phyloP scores from a whole-genome alignment of 2,329 filamentous ascomycete species.

The Penicillium sp. region DNA sequence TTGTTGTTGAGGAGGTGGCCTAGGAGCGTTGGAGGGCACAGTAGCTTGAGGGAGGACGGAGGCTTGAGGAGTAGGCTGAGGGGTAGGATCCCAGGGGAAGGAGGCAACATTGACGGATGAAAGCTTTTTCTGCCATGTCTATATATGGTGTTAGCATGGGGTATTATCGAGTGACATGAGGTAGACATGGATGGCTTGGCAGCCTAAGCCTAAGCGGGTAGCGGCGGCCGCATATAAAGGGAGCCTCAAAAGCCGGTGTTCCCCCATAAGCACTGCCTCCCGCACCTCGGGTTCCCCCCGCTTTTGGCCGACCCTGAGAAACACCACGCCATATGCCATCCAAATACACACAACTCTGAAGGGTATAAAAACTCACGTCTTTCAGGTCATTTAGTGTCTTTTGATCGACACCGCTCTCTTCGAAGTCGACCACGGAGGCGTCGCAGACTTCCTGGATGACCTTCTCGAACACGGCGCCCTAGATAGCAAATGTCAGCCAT shows the following conservation, averaged over 20 bases:
- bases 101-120: slow-evolving; percentile 78
- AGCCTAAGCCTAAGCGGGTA: slow-evolving; percentile 30
- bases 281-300: slow-evolving; percentile 30
- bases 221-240: slow-evolving; percentile 40
- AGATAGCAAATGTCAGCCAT: slow-evolving; percentile 30
- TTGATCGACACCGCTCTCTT: slow-evolving; percentile 91
- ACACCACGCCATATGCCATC: slow-evolving; percentile 14
- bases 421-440: slow-evolving; percentile 88
- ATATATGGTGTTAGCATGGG: slow-evolving; percentile 16
- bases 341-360: slow-evolving; percentile 8
- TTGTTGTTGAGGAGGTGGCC: slow-evolving; percentile 29
- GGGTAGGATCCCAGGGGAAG: slow-evolving; percentile 92
- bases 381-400: slow-evolving; percentile 81
- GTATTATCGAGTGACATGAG: slow-evolving; percentile 6
- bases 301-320: slow-evolving; percentile 40
- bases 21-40: slow-evolving; percentile 46
- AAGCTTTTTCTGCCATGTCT: slow-evolving; percentile 95
- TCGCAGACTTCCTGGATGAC: slow-evolving; percentile 93
- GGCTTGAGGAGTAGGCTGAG: slow-evolving; percentile 51
- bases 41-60: slow-evolving; percentile 40
- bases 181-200: slow-evolving; percentile 22
- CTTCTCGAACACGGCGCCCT: slow-evolving; percentile 80
- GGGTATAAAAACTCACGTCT: slow-evolving; percentile 62
- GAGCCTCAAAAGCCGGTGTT: slow-evolving; percentile 39
- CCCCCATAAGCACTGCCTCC: slow-evolving; percentile 39